Base-by-base conservation (phyloP, 176 grass and related monocot genomes). In the Aegilops sharonensis region DNA sequence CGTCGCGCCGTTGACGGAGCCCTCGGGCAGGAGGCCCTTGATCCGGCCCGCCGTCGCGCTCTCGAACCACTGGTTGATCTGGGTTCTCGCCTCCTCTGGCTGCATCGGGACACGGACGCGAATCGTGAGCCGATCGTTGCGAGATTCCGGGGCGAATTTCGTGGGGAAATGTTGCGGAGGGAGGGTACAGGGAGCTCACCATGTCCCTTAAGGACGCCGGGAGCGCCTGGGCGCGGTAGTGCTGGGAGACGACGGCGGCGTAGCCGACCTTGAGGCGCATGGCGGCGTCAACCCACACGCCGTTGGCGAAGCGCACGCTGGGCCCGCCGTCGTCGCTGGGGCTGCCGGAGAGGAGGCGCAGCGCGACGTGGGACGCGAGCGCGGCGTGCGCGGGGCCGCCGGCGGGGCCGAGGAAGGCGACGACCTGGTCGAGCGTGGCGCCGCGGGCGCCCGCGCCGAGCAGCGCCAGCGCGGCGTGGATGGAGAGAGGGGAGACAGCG, bases 21-120 rank as follows among this genome's bases (percentile, higher is more conserved):
- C 61, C 3, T 3, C 2, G 31, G 85, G 86, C 17, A 97, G 83
- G 30, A 97, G 86, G 3, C 76, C 79, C 68, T 85, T 94, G 85
- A 94, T 97, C 32, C 91, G 84, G 21, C 95, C 95, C 23, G 52
- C 76, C 25, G 95, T 97, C 12, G 27, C 70, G 30, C 68, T 88
- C 48, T 72, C 61, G 18, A 90, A 36, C 92, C 90, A 94, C 66
- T 23, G 50, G 87, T 92, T 97, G 48, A 97, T 88, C 81, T 92
- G 78, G 37, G 67, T 11, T 17, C 77, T 88, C 13, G 68, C 84
- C 64, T 90, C 86, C 65, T 75, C 52, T 34, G 88, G 90, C 92
- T 97, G 21, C 14, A 27, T 8, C 5, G 36, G 6, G 36, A 40
- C 72, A 54, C 6, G 17, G 29, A 62, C 56, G 65, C 3, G 14